A percentile compares a stretch with the other conserved stretches of the same genome.
Conservation (phyloP, 2,329 filamentous ascomycete species). For the Arthrobotrys sphaeroides region DNA sequence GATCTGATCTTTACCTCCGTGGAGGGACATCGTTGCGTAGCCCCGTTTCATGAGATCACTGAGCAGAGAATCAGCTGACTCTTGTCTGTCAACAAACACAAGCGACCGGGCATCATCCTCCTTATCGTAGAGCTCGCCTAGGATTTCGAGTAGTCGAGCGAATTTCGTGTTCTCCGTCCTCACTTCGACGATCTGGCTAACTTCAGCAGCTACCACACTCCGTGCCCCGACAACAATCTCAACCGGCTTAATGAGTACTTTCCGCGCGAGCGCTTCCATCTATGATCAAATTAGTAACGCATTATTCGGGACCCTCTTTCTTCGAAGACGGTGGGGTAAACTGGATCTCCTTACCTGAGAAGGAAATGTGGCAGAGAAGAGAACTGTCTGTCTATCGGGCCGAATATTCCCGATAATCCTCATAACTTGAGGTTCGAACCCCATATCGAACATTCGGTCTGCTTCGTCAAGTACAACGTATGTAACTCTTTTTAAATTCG, state of each 20-base stretch:
- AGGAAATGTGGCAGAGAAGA: constrained; percentile 99
- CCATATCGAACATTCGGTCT: constrained; percentile 99
- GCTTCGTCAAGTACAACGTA: constrained; percentile 98
- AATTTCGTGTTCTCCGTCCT: constrained; percentile 89
- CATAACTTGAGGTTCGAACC: constrained; percentile 99
- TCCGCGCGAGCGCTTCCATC: constrained; percentile 58
- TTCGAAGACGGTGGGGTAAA: constrained; percentile 72
- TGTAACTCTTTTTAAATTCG: constrained; percentile 95
- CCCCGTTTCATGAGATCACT: constrained; percentile 58
- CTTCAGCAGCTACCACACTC: constrained; percentile 88
- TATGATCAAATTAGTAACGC: constrained; percentile 9
- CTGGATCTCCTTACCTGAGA: constrained; percentile 95
- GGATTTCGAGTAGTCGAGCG: constrained; percentile 77
- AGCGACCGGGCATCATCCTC: constrained; percentile 90
- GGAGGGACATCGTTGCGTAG: constrained; percentile 74
- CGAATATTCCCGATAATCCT: constrained; percentile 98
- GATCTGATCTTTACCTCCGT: constrained; percentile 99
- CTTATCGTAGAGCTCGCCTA: constrained; percentile 66
- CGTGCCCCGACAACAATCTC: constrained; percentile 73
- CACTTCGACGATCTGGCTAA: constrained; percentile 97
- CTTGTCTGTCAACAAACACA: constrained; percentile 75
- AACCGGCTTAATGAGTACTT: constrained; percentile 75
- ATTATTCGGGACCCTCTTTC: neutral
- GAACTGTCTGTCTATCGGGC: constrained; percentile 97
- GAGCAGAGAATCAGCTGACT: constrained; percentile 79